Conservation (phyloP, 257 asterid genomes). For the Capsicum pubescens region DNA sequence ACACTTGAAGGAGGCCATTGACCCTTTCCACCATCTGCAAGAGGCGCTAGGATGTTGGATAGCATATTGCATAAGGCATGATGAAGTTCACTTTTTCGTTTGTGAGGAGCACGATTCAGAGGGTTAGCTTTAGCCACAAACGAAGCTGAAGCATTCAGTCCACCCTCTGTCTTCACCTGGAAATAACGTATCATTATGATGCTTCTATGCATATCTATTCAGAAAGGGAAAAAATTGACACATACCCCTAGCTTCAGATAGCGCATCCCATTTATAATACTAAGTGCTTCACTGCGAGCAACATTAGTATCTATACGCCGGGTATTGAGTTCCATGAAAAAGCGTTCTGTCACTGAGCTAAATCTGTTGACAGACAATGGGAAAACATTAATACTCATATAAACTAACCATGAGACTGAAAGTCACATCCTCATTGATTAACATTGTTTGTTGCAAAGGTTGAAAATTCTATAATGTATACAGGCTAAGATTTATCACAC, state of each 20-base stretch:
- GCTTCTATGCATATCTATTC: slow-evolving; percentile 35
- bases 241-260: slow-evolving; percentile 98
- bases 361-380: slow-evolving; percentile 64
- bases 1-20: slow-evolving; percentile 98
- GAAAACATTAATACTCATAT: slow-evolving; percentile 32
- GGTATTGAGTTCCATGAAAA: slow-evolving; percentile 95
- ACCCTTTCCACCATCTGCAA: slow-evolving; percentile 95
- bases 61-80: slow-evolving; percentile 99
- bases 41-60: slow-evolving; percentile 93
- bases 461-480: slow-evolving; percentile 7
- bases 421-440: slow-evolving; percentile 27
- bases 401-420: background rate
- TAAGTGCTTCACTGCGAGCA: slow-evolving; percentile 98
- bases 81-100: slow-evolving; percentile 95
- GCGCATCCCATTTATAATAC: slow-evolving; percentile 96
- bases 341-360: slow-evolving; percentile 98
- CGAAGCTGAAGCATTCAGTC: slow-evolving; percentile 97
- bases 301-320: slow-evolving; percentile 90
- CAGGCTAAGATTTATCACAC: background rate
- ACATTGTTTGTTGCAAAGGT: background rate
- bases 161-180: slow-evolving; percentile 97
- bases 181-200: slow-evolving; percentile 48
- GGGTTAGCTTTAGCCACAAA: slow-evolving; percentile 99
- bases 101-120: slow-evolving; percentile 91
- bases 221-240: slow-evolving; percentile 34